Evolutionary conservation across 192 early-diverging fungal species (phyloP).

Genomic region (Coemansia sp.): DNA sequence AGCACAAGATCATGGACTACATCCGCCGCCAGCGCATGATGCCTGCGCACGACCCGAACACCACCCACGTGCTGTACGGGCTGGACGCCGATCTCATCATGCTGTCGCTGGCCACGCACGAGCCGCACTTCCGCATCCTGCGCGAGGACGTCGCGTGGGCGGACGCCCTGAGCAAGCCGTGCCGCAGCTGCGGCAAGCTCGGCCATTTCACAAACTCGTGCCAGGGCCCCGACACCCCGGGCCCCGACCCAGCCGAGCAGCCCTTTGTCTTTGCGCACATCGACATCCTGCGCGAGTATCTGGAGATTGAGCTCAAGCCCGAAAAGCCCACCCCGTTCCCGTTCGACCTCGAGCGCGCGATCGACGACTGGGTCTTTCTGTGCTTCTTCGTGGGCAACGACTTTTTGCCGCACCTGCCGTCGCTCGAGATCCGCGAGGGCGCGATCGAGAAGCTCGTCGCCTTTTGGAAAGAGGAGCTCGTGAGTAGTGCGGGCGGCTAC

Average conservation of each 20-base stretch:
- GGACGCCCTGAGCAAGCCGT: constrained; percentile 65
- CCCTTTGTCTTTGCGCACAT: constrained; percentile 85
- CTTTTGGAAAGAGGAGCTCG: constrained; percentile 86
- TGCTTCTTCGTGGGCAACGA: constrained; percentile 99
- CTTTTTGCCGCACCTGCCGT: constrained; percentile 93
- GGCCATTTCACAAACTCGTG: constrained; percentile 60
- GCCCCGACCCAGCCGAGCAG: constrained; percentile 41
- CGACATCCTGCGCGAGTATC: constrained; percentile 85
- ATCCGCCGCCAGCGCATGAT: constrained; percentile 78
- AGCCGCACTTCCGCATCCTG: constrained; percentile 95
- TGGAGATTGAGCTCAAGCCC: constrained; percentile 78
- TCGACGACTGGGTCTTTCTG: constrained; percentile 98
- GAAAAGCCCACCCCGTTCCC: constrained; percentile 61
- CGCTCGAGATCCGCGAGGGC: constrained; percentile 92
- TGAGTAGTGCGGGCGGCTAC: constrained; percentile 73
- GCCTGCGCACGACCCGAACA: constrained; percentile 86
- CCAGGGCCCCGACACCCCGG: constrained; percentile 19
- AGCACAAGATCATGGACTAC: constrained; percentile 99
- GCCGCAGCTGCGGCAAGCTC: constrained; percentile 61
- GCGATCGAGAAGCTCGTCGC: constrained; percentile 85
- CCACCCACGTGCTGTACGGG: constrained; percentile 90
- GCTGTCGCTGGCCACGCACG: constrained; percentile 92
- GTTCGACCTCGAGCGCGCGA: constrained; percentile 86
- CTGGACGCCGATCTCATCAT: constrained; percentile 98
- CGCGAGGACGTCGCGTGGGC: constrained; percentile 94